Conservation (phyloP, 2,329 filamentous ascomycete species). For the Alternaria angustiovoidea region DNA sequence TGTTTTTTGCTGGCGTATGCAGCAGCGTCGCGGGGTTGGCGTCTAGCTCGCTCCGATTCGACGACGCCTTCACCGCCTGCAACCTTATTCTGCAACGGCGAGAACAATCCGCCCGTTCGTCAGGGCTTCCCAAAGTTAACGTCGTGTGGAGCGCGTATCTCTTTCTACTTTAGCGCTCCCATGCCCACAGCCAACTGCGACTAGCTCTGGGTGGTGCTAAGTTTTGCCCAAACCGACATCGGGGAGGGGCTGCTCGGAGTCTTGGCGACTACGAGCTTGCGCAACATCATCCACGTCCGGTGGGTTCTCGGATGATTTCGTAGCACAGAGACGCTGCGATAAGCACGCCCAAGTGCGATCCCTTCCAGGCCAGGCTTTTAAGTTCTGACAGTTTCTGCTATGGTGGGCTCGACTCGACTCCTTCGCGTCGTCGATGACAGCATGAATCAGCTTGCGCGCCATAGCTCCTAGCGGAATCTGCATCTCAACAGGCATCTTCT, state of each 20-base stretch:
- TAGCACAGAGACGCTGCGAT: background rate
- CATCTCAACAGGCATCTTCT: slow-evolving; percentile 6
- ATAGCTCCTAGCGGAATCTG: slow-evolving; percentile 2
- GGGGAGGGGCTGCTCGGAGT: background rate
- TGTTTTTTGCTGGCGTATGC: slow-evolving; percentile 34
- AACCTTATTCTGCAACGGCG: slow-evolving; percentile 3
- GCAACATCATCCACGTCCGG: background rate
- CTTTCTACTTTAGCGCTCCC: background rate
- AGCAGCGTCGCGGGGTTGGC: slow-evolving; percentile 15
- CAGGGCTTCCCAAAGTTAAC: background rate
- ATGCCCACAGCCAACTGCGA: background rate
- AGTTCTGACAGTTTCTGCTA: background rate
- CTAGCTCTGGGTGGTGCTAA: background rate
- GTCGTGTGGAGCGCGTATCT: background rate
- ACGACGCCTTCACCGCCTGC: slow-evolving; percentile 11
- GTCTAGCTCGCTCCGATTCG: slow-evolving; percentile 7
- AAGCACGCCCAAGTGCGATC: background rate
- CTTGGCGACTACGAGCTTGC: background rate
- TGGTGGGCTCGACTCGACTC: background rate
- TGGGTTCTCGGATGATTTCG: background rate
- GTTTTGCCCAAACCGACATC: background rate
- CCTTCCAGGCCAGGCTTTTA: background rate
- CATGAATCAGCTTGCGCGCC: slow-evolving; percentile 10
- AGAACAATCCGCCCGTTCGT: slow-evolving; percentile 2
- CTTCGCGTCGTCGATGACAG: background rate